Conservation (phyloP, 2,329 filamentous ascomycete species). For the Claviceps monticola region DNA sequence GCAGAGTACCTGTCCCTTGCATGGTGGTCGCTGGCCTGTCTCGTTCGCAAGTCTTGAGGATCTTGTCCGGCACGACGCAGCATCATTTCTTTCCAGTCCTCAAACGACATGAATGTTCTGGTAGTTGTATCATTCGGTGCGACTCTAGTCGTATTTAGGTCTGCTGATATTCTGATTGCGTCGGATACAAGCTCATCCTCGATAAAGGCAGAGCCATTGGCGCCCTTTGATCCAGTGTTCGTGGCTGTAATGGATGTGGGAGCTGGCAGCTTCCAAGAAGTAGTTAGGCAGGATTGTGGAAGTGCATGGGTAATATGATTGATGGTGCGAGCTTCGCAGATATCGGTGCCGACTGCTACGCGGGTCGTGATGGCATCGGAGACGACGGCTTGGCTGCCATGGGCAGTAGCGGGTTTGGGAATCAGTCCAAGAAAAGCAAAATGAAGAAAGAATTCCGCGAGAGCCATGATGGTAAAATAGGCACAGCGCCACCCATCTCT, state of each 20-base stretch:
- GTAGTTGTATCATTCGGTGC: conserved; percentile 5
- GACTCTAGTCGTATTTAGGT: conserved; percentile 3
- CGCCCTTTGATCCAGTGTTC: not conserved
- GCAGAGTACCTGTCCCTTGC: conserved; percentile 35
- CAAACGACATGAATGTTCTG: conserved; percentile 75
- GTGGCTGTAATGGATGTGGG: conserved; percentile 5
- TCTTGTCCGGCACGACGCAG: conserved; percentile 71
- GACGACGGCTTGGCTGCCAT: not conserved
- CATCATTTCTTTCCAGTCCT: conserved; percentile 96
- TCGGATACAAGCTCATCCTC: not conserved
- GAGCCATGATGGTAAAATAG: conserved; percentile 5
- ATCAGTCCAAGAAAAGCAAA: conserved; percentile 1
- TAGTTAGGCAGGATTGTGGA: conserved; percentile 60
- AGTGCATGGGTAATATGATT: conserved; percentile 73
- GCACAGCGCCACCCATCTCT: conserved; percentile 3
- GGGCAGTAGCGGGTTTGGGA: not conserved
- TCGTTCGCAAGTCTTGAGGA: conserved; percentile 48
- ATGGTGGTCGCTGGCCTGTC: conserved; percentile 39
- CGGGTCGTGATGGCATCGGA: not conserved
- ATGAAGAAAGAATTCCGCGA: not conserved
- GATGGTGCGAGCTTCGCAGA: conserved; percentile 49
- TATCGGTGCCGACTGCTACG: not conserved
- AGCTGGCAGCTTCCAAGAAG: conserved; percentile 34
- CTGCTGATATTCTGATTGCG: not conserved
- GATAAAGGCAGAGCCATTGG: not conserved